phyloP scores from a whole-genome alignment of 305 asterid genomes.

The Nicotiana rustica region DNA sequence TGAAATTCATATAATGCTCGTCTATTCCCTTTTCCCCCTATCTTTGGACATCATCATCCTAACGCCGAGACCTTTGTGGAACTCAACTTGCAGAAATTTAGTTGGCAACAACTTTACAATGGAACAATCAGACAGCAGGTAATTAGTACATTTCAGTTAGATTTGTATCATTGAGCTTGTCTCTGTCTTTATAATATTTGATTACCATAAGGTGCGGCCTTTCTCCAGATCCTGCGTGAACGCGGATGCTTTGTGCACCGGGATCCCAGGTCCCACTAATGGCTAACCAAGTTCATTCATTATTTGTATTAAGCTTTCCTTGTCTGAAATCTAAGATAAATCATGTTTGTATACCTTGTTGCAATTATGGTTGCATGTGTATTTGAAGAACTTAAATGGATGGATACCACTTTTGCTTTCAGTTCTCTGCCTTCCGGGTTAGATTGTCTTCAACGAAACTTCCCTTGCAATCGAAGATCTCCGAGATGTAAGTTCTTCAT shows the following conservation, averaged over 20 bases:
- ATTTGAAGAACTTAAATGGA: background rate
- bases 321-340: background rate
- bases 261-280: background rate
- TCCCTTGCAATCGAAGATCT: slow-evolving; percentile 66
- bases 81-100: slow-evolving; percentile 65
- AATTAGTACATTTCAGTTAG: slow-evolving; percentile 30
- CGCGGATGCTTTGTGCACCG: too few species aligned
- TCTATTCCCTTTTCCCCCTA: background rate
- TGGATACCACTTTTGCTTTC: slow-evolving; percentile 38
- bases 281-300: background rate
- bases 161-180: background rate
- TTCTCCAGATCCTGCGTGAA: too few species aligned
- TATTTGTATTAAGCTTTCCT: background rate
- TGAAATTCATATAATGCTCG: background rate
- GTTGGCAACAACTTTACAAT: slow-evolving; percentile 77
- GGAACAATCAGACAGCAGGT: slow-evolving; percentile 61
- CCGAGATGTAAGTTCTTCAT: slow-evolving; percentile 57
- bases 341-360: background rate
- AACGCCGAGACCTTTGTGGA: slow-evolving; percentile 35
- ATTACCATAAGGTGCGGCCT: too few species aligned
- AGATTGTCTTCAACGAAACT: slow-evolving; percentile 70
- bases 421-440: slow-evolving; percentile 61
- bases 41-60: slow-evolving; percentile 31
- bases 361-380: background rate
- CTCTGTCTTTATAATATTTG: too few species aligned